phyloP scores from a whole-genome alignment of 2,329 filamentous ascomycete species.

The Dendryphion nanum region DNA sequence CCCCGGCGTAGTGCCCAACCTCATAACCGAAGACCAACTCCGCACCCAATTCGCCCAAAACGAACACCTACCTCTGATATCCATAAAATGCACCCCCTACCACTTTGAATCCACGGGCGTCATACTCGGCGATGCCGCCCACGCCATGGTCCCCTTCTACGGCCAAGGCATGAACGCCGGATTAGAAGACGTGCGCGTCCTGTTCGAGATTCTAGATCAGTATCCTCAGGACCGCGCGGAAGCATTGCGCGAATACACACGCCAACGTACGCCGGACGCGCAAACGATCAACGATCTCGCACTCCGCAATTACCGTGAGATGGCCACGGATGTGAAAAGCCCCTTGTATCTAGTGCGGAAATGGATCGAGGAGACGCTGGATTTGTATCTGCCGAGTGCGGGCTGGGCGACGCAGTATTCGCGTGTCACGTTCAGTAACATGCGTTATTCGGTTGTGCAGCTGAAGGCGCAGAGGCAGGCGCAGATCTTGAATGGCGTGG shows the following conservation, averaged over 20 bases:
- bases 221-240: constrained; percentile 42
- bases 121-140: constrained; percentile 89
- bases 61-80: constrained; percentile 89
- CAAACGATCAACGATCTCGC: constrained; percentile 92
- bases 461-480: constrained; percentile 56
- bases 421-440: constrained; percentile 89
- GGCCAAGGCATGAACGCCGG: constrained; percentile 98
- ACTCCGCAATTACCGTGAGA: constrained; percentile 87
- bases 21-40: constrained; percentile 68
- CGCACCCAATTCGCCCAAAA: constrained; percentile 74
- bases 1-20: constrained; percentile 71
- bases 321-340: constrained; percentile 81
- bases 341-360: constrained; percentile 79
- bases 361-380: constrained; percentile 79
- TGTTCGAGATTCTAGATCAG: constrained; percentile 79
- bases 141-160: constrained; percentile 98
- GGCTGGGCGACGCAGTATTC: constrained; percentile 94
- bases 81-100: constrained; percentile 87
- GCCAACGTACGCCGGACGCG: constrained; percentile 71
- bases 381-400: constrained; percentile 69
- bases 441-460: constrained; percentile 82
- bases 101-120: constrained; percentile 75
- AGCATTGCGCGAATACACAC: constrained; percentile 72
- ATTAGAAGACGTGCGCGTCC: constrained; percentile 85
- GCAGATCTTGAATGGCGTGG: constrained; percentile 27